These are phyloP conservation scores for Chlamydomonas sp. DNA, from an alignment of 139 green algal species.

Conservation along the genomic window DNA sequence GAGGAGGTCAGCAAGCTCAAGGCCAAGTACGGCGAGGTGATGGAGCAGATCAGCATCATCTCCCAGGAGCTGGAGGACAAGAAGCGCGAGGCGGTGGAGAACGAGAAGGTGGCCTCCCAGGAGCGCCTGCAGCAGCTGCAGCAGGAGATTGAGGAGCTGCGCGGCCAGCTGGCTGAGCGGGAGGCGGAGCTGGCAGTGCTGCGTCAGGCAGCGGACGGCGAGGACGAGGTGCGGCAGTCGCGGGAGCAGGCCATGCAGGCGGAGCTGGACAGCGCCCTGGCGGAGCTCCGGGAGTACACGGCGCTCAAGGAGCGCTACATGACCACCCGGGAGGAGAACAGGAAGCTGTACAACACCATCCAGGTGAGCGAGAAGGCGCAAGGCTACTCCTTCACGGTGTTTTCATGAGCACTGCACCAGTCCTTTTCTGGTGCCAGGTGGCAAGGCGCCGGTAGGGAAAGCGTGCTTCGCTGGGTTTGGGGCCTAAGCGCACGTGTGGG, in stretches of 20 bases:
- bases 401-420: too few species aligned
- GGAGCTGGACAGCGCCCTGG: slow-evolving; percentile 42
- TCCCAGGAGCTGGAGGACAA: slow-evolving; percentile 15
- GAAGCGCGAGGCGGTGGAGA: background rate
- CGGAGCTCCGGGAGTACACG: background rate
- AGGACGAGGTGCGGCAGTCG: background rate
- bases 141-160: background rate
- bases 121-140: background rate
- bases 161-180: slow-evolving; percentile 10
- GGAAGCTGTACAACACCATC: slow-evolving; percentile 87
- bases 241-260: background rate
- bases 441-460: too few species aligned
- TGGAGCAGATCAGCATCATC: slow-evolving; percentile 13
- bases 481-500: too few species aligned
- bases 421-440: too few species aligned
- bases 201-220: background rate
- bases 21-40: slow-evolving; percentile 9
- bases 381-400: background rate
- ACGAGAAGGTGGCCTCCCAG: background rate
- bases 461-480: too few species aligned
- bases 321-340: slow-evolving; percentile 77
- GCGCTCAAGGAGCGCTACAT: slow-evolving; percentile 46
- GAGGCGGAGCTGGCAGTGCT: background rate
- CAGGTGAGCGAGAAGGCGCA: slow-evolving; percentile 41
- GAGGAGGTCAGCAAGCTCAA: slow-evolving; percentile 41